These are phyloP conservation scores for Chalciporus piperatus DNA, from an alignment of 768 basidiomycete species.

Conservation along the genomic window DNA sequence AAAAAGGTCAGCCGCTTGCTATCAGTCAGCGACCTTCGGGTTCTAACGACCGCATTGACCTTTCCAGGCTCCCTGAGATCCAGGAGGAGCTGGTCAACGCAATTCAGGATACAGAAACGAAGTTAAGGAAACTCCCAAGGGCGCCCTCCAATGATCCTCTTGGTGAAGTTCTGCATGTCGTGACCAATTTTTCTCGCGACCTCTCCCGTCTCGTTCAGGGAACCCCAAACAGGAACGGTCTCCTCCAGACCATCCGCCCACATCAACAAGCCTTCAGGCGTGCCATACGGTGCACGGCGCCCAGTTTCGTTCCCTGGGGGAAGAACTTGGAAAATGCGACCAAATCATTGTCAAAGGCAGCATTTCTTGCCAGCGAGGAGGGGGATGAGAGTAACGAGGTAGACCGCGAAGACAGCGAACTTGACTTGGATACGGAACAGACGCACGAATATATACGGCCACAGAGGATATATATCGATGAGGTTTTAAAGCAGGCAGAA, in stretches of 20 bases:
- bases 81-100: constrained; percentile 51
- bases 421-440: no score
- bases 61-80: constrained; percentile 54
- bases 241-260: constrained; percentile 52
- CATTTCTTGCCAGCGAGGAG: no score
- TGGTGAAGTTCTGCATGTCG: constrained; percentile 46
- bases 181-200: constrained; percentile 46
- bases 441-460: no score
- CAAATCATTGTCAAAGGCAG: no score
- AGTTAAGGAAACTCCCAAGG: constrained; percentile 37
- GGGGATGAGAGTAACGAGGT: no score
- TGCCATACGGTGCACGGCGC: constrained; percentile 49
- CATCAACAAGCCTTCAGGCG: constrained; percentile 44
- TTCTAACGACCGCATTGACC: neutral
- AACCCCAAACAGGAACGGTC: constrained; percentile 44
- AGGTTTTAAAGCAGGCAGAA: constrained; percentile 44
- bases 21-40: neutral
- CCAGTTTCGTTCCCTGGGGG: constrained; percentile 49
- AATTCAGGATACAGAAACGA: constrained; percentile 37
- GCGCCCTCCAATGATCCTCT: constrained; percentile 52
- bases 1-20: constrained; percentile 42
- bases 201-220: constrained; percentile 47
- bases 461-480: constrained; percentile 32
- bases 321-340: no score
- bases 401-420: no score